A percentile compares a stretch with the other conserved stretches of the same genome.
phyloP scores from a whole-genome alignment of 345 rosid genomes.

The Garcia nutans region DNA sequence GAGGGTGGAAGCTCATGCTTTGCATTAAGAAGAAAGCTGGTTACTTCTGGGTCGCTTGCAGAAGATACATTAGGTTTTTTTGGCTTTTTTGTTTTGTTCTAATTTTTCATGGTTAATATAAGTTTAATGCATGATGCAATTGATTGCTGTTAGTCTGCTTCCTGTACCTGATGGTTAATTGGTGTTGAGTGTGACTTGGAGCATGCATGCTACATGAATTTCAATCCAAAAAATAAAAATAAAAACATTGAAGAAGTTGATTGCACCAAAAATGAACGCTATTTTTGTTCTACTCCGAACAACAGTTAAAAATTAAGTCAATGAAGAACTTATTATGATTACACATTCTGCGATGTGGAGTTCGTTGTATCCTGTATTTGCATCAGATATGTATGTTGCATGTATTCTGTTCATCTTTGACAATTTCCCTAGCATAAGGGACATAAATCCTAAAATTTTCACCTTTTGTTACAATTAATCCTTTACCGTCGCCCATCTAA shows the following conservation, averaged over 20 bases:
- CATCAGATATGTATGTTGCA: not conserved
- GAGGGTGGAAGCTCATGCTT: constrained; percentile 71
- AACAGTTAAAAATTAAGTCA: not conserved
- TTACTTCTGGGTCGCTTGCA: constrained; percentile 50
- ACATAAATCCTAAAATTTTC: not conserved
- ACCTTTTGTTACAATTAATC: not conserved
- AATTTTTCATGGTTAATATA: constrained; percentile 1
- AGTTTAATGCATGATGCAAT: not conserved
- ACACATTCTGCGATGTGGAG: not conserved
- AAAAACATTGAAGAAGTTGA: not conserved
- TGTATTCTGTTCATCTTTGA: not conserved
- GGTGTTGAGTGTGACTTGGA: not conserved
- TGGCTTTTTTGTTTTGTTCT: constrained; percentile 7
- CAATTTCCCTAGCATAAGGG: no score
- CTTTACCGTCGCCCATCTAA: not conserved
- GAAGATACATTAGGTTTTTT: constrained; percentile 62
- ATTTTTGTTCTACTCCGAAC: not conserved
- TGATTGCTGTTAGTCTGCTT: not conserved
- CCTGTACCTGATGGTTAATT: no score
- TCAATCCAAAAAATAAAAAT: not conserved
- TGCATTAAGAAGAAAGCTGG: constrained; percentile 48
- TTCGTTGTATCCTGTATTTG: not conserved
- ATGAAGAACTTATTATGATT: not conserved
- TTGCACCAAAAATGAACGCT: not conserved
- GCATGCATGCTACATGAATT: not conserved